Percentiles rank a stretch among this genome's conserved stretches.
These are phyloP conservation scores for Phytopythium litorale DNA, from an alignment of 352 stramenopile genomes.

Conservation along the genomic window DNA sequence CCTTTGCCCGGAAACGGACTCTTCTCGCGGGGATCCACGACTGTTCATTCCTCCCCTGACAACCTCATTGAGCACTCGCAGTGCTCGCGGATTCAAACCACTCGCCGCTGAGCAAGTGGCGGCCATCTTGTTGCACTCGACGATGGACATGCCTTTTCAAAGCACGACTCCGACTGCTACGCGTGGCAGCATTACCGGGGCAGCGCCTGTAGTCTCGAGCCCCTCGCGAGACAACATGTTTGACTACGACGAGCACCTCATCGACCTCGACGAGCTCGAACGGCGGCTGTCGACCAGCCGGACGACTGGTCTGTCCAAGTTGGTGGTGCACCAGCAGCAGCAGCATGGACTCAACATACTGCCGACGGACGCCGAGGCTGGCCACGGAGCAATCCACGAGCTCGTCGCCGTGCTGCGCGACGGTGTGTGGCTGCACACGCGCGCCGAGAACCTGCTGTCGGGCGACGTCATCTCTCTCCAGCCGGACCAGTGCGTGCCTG, in stretches of 20 bases:
- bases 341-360: conserved; percentile 38
- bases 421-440: conserved; percentile 51
- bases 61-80: not conserved
- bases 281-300: conserved; percentile 33
- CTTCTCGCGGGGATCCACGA: not conserved
- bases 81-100: not conserved
- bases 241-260: conserved; percentile 40
- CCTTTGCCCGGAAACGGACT: not conserved
- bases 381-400: conserved; percentile 51
- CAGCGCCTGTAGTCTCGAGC: not conserved
- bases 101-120: not conserved
- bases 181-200: not conserved
- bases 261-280: conserved; percentile 44
- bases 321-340: conserved; percentile 16
- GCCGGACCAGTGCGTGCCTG: conserved; percentile 43
- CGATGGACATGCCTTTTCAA: not conserved
- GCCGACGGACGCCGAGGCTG: conserved; percentile 36
- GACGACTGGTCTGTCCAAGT: conserved; percentile 19
- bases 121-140: not conserved
- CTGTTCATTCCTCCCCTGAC: not conserved
- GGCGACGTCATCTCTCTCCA: conserved; percentile 50
- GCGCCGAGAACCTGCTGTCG: conserved; percentile 43
- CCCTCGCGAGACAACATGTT: not conserved
- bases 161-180: not conserved
- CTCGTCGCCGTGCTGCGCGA: conserved; percentile 51